Evolutionary conservation across 345 rosid genomes (phyloP), one percentile per base, ranked within the genome.

Genomic region (Gossypium raimondii): DNA sequence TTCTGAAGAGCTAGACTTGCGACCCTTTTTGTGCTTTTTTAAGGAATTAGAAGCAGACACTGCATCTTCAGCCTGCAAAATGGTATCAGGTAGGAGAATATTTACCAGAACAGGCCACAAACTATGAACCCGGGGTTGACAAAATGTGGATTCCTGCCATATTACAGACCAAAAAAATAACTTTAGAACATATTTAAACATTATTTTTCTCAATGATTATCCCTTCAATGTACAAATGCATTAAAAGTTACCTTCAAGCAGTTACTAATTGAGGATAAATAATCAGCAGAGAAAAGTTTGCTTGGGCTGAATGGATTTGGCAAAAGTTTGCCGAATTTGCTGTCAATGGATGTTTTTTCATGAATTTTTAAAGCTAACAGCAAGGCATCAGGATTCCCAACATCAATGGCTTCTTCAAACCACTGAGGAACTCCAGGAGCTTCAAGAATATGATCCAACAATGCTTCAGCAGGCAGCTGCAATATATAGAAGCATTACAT

Each of bases 121-220:
- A 74, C 95, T 83, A 74, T 96, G 99, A 68, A 93, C 85, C 75
- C 98, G 93, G 78, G 99, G 99, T 83, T 90, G 97, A 76, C 98
- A 96, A 84, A 93, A 93, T 67, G 97, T 84, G 63, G 99, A 90
- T 78, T 93, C 97, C 99, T 96, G 93, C 77, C 73, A 86, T 57
- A 62, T 78, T 73, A 61, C 44, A 77, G 73, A 79, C 29, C 76
- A 70, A 75, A 50, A 61, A 10, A 72, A 77, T 14, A 57, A 51
- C 20, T 17, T 73, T 41, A 77, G 69, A 56, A 72, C 66, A 43
- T 14, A 24, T 18, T 27, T 16, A 14, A 75, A 53, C 17, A 17
- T 17, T 29, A 25, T 43, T 16, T 69, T 17, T 17, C n/a, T 59
- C 18, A 47, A 41, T 4, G 18, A 11, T n/a, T 48, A 43, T 8